These are phyloP conservation scores for Suillus spraguei DNA, from an alignment of 768 basidiomycete species.

Conservation along the genomic window DNA sequence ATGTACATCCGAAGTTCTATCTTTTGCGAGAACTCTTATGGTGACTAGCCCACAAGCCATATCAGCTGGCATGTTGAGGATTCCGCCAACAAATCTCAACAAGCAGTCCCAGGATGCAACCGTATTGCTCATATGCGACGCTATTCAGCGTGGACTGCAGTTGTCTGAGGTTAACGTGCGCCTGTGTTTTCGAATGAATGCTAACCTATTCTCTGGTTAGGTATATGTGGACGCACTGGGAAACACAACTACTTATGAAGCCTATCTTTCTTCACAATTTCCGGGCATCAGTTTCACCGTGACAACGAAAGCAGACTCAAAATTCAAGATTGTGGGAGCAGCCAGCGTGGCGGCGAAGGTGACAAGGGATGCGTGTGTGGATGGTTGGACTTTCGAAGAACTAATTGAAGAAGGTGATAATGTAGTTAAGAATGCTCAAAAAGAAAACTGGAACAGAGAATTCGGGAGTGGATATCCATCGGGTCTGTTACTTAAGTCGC, in stretches of 20 bases:
- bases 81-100: conserved; percentile 85
- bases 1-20: conserved; percentile 10
- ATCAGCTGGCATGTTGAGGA: conserved; percentile 86
- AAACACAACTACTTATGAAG: conserved; percentile 81
- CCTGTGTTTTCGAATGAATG: background rate
- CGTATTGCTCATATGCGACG: conserved; percentile 81
- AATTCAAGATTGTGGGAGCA: conserved; percentile 95
- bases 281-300: conserved; percentile 89
- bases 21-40: background rate
- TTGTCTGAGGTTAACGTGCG: conserved; percentile 67
- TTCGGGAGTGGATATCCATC: conserved; percentile 92
- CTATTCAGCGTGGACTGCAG: conserved; percentile 77
- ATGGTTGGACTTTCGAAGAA: conserved; percentile 84
- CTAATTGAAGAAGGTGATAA: conserved; percentile 22
- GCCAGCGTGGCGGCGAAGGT: conserved; percentile 99
- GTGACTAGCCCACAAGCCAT: conserved; percentile 82
- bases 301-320: conserved; percentile 89
- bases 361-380: conserved; percentile 88
- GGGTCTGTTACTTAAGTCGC: conserved; percentile 44
- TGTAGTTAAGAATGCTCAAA: background rate
- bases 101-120: conserved; percentile 90
- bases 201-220: conserved; percentile 38
- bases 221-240: conserved; percentile 96
- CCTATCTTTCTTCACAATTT: conserved; percentile 78
- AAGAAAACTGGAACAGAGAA: conserved; percentile 34